Conservation (phyloP, 495 filamentous ascomycete species). For the Aspergillus kassunensis region DNA sequence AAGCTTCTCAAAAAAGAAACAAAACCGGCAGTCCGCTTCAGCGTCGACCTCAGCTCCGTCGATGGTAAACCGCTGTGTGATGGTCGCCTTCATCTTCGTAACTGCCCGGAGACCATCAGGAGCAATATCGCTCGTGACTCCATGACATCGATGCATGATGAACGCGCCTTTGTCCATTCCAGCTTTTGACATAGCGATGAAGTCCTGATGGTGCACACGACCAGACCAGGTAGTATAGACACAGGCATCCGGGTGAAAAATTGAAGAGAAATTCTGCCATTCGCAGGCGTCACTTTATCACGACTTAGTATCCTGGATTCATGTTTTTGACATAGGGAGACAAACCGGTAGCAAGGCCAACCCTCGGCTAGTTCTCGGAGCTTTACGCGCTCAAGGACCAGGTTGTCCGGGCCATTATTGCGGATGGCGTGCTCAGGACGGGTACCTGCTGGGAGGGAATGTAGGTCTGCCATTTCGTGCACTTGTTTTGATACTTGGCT, state of each 20-base stretch:
- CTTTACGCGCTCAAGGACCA: constrained; percentile 49
- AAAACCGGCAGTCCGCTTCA: constrained; percentile 60
- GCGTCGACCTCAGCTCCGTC: constrained; percentile 53
- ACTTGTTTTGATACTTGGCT: no score
- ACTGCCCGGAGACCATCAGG: constrained; percentile 48
- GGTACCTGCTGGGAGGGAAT: constrained; percentile 26
- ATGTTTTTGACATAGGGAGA: no score
- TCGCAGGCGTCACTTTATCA: constrained; percentile 52
- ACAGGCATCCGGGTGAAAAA: constrained; percentile 54
- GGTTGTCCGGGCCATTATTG: constrained; percentile 49
- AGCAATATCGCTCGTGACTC: constrained; percentile 53
- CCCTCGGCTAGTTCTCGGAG: constrained; percentile 62
- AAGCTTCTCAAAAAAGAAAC: constrained; percentile 55
- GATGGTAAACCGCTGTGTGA: constrained; percentile 57
- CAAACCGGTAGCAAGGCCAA: constrained; percentile 55
- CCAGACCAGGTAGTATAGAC: constrained; percentile 65
- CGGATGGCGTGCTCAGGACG: constrained; percentile 41
- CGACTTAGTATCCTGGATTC: neutral
- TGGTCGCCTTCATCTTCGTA: constrained; percentile 68
- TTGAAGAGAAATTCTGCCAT: constrained; percentile 60
- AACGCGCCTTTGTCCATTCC: constrained; percentile 60
- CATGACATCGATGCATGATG: constrained; percentile 65
- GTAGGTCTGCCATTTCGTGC: constrained; percentile 23
- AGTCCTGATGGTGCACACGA: constrained; percentile 48
- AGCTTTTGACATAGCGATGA: constrained; percentile 55